These are phyloP conservation scores for Auriscalpium vulgare DNA, from an alignment of 768 basidiomycete genomes.

Conservation along the genomic window DNA sequence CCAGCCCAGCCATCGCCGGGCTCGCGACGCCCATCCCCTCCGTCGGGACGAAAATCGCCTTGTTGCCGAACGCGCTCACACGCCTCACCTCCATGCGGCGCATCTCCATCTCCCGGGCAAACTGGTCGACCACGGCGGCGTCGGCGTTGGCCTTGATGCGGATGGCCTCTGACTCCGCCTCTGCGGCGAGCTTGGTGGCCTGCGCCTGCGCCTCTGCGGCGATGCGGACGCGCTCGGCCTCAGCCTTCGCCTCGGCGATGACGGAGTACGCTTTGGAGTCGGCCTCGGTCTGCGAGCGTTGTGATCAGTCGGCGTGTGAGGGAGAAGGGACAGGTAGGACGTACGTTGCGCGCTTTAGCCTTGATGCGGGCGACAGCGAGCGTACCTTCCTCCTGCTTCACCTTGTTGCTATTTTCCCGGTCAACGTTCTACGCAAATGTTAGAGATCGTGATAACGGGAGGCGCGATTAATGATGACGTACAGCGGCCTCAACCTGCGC, in stretches of 20 bases:
- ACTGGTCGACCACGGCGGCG: slow-evolving; percentile 47
- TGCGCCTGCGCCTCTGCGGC: slow-evolving; percentile 73
- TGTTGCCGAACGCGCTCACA: slow-evolving; percentile 59
- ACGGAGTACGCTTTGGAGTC: slow-evolving; percentile 71
- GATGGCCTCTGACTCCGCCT: slow-evolving; percentile 66
- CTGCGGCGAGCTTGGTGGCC: slow-evolving; percentile 65
- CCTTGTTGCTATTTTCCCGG: slow-evolving; percentile 80
- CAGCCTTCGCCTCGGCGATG: slow-evolving; percentile 67
- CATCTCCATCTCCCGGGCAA: slow-evolving; percentile 72
- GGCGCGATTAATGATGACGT: slow-evolving; percentile 18
- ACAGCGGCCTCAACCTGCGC: slow-evolving; percentile 85
- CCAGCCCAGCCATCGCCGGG: slow-evolving; percentile 63
- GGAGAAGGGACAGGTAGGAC: slow-evolving; percentile 3
- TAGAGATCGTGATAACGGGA: not conserved
- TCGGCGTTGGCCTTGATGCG: slow-evolving; percentile 61
- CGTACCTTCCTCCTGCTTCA: slow-evolving; percentile 78
- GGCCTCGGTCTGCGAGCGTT: slow-evolving; percentile 43
- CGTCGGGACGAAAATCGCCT: slow-evolving; percentile 62
- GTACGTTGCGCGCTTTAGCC: slow-evolving; percentile 49
- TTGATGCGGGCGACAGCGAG: slow-evolving; percentile 72
- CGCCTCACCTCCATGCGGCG: slow-evolving; percentile 56
- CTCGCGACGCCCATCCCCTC: slow-evolving; percentile 48
- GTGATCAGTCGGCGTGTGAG: not conserved
- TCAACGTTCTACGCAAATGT: slow-evolving; percentile 58
- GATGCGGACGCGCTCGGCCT: slow-evolving; percentile 56